These are phyloP conservation scores for Penicillium sp. DNA, from an alignment of 2,329 filamentous ascomycete species.

Conservation along the genomic window DNA sequence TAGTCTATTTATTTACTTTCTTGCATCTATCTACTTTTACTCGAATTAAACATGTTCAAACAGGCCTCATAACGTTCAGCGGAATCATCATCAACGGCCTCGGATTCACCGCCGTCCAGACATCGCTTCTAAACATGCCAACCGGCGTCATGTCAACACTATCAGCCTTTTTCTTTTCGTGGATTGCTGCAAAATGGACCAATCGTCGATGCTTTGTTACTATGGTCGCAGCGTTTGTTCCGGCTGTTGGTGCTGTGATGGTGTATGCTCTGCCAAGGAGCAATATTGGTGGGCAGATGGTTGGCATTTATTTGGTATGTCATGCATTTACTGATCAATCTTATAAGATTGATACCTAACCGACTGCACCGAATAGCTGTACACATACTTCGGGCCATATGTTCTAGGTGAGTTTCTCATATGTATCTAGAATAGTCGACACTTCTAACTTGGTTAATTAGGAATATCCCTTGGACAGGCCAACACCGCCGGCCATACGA, in stretches of 20 bases:
- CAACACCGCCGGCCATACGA: constrained; percentile 37
- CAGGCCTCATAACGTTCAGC: constrained; percentile 34
- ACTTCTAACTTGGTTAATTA: neutral
- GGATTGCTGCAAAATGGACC: constrained; percentile 26
- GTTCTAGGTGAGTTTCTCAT: constrained; percentile 20
- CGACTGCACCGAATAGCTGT: constrained; percentile 24
- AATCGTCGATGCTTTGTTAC: constrained; percentile 28
- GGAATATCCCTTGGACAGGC: constrained; percentile 27
- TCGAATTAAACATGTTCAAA: neutral
- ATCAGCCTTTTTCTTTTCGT: constrained; percentile 28
- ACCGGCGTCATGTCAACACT: constrained; percentile 32
- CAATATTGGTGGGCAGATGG: constrained; percentile 37
- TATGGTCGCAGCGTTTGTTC: constrained; percentile 26
- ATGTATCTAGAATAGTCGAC: too few species aligned
- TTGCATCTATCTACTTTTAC: neutral
- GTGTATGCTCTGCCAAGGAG: constrained; percentile 28
- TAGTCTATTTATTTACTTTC: neutral
- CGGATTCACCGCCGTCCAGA: constrained; percentile 32
- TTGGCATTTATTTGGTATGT: constrained; percentile 35
- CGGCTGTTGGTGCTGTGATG: constrained; percentile 28
- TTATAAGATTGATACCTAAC: neutral
- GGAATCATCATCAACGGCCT: constrained; percentile 37
- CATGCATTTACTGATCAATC: neutral
- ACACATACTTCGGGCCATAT: constrained; percentile 38
- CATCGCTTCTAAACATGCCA: constrained; percentile 36